Evolutionary conservation across 2,329 filamentous ascomycete genomes (phyloP).

Genomic region (Blastomyces emzantsi): DNA sequence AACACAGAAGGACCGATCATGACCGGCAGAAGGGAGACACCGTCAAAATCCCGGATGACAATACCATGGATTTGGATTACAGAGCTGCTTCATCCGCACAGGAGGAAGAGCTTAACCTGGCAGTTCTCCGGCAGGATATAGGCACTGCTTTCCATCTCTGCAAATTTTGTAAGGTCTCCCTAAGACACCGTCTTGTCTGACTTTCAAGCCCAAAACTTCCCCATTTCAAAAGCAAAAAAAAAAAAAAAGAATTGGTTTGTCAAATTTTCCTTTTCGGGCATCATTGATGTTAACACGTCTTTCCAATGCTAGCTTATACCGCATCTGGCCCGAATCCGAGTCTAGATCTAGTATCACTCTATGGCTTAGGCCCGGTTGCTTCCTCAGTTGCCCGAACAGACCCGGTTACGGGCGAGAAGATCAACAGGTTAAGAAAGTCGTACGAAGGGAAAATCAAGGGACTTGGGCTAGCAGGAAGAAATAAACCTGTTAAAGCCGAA

Average conservation of each 20-base stretch:
- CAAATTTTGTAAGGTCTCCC: slow-evolving; percentile 43
- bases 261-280: slow-evolving; percentile 23
- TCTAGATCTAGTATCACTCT: slow-evolving; percentile 52
- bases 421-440: slow-evolving; percentile 51
- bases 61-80: slow-evolving; percentile 35
- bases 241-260: slow-evolving; percentile 18
- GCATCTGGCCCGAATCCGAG: slow-evolving; percentile 48
- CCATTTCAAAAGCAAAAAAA: slow-evolving; percentile 9
- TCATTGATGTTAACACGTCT: slow-evolving; percentile 36
- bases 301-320: slow-evolving; percentile 36
- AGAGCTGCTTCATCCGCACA: slow-evolving; percentile 19
- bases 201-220: slow-evolving; percentile 17
- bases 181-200: slow-evolving; percentile 24
- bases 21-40: slow-evolving; percentile 22
- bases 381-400: slow-evolving; percentile 51
- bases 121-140: slow-evolving; percentile 39
- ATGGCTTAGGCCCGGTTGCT: slow-evolving; percentile 48
- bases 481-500: slow-evolving; percentile 40
- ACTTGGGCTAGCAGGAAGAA: slow-evolving; percentile 39
- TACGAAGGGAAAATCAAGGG: slow-evolving; percentile 45
- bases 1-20: slow-evolving; percentile 30
- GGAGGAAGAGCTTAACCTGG: slow-evolving; percentile 26
- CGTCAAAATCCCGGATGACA: slow-evolving; percentile 22
- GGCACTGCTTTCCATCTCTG: slow-evolving; percentile 41
- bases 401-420: slow-evolving; percentile 55